phyloP scores from a whole-genome alignment of 1,284 basidiomycete genomes.

The Rhodotorula mucilaginosa region DNA sequence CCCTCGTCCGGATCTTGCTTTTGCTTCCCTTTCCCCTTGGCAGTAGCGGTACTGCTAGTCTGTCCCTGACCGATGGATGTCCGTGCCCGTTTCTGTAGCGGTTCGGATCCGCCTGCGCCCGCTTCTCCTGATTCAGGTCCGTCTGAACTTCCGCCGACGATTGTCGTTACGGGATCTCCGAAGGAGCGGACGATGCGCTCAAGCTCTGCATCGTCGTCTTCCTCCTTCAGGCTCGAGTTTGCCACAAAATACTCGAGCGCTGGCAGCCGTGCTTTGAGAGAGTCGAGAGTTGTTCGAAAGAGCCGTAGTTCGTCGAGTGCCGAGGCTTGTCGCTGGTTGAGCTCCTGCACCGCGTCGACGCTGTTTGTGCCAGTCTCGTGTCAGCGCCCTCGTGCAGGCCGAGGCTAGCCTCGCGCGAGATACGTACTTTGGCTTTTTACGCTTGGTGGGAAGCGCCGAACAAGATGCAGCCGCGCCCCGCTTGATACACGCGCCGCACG shows the following conservation, averaged over 20 bases:
- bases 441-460: conserved; percentile 14
- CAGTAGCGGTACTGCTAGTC: neutral
- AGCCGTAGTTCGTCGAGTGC: conserved; percentile 34
- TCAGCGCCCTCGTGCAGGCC: too few species aligned
- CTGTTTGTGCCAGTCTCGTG: neutral
- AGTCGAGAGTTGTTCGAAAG: conserved; percentile 35
- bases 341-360: conserved; percentile 16
- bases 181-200: conserved; percentile 23
- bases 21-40: neutral
- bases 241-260: conserved; percentile 36
- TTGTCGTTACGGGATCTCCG: conserved; percentile 23
- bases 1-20: conserved; percentile 21
- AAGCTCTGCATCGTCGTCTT: conserved; percentile 16
- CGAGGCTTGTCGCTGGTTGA: conserved; percentile 20
- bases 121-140: neutral
- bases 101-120: neutral
- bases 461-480: conserved; percentile 13
- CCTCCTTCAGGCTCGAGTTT: conserved; percentile 10
- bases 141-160: neutral
- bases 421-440: conserved; percentile 11
- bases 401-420: too few species aligned
- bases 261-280: conserved; percentile 32
- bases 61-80: neutral
- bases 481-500: conserved; percentile 31
- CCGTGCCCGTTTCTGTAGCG: conserved; percentile 16